Evolutionary conservation across 768 basidiomycete species (phyloP).

Genomic region (Russula brevipes): DNA sequence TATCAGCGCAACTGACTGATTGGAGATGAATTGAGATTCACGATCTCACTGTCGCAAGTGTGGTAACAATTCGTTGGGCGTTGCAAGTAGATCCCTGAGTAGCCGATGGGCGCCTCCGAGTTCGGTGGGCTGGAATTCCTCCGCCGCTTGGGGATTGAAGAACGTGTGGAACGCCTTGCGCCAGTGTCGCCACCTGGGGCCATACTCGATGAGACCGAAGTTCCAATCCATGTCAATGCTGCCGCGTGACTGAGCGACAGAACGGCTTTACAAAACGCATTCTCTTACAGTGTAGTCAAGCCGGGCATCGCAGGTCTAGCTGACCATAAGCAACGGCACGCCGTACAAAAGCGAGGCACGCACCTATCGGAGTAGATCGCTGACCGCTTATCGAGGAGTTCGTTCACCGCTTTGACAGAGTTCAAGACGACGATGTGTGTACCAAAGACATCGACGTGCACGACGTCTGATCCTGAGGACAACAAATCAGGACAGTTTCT

Average conservation of each 20-base stretch:
- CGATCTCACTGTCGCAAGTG: slow-evolving; percentile 35
- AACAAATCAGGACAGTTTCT: neutral
- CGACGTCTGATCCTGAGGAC: slow-evolving; percentile 1
- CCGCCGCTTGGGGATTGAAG: slow-evolving; percentile 36
- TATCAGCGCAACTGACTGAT: neutral
- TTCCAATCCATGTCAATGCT: slow-evolving; percentile 43
- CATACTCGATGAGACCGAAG: slow-evolving; percentile 40
- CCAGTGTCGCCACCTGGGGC: slow-evolving; percentile 38
- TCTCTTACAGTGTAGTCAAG: slow-evolving; percentile 9
- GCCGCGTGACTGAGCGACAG: neutral
- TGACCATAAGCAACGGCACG: neutral
- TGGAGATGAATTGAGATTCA: neutral
- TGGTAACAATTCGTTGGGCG: slow-evolving; percentile 37
- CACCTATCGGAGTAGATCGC: slow-evolving; percentile 16
- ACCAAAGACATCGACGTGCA: slow-evolving; percentile 2
- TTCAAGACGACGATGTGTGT: slow-evolving; percentile 11
- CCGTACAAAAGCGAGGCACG: neutral
- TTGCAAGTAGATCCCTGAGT: slow-evolving; percentile 31
- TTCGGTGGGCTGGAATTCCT: slow-evolving; percentile 7
- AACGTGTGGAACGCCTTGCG: slow-evolving; percentile 40
- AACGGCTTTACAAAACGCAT: neutral
- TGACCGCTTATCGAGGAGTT: slow-evolving; percentile 3
- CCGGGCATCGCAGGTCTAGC: slow-evolving; percentile 4
- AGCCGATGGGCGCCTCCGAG: slow-evolving; percentile 29
- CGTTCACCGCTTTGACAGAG: slow-evolving; percentile 8